Percentiles rank a stretch among this genome's conserved stretches.
Conservation (phyloP, 768 basidiomycete species). For the Tubosaeta sp. region DNA sequence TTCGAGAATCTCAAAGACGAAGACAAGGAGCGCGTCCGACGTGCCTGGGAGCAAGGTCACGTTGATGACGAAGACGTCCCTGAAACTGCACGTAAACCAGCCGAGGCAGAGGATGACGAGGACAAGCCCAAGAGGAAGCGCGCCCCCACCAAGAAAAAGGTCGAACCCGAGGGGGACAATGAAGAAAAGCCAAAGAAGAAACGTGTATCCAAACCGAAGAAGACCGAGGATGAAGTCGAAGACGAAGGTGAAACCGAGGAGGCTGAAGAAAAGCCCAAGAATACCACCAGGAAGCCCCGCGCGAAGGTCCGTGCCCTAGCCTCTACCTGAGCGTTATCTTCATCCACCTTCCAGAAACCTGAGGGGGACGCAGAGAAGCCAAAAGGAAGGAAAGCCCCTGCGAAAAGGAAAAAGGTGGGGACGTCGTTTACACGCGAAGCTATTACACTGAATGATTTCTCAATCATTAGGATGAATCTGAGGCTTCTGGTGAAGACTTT, state of each 20-base stretch:
- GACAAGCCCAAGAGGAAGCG: slow-evolving; percentile 55
- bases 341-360: slow-evolving; percentile 24
- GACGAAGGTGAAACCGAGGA: slow-evolving; percentile 33
- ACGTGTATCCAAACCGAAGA: slow-evolving; percentile 30
- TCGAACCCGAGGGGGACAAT: slow-evolving; percentile 31
- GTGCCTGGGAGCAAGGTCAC: slow-evolving; percentile 72
- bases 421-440: neutral
- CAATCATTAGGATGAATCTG: slow-evolving; percentile 28
- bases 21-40: slow-evolving; percentile 66
- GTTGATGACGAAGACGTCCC: slow-evolving; percentile 86
- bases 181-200: slow-evolving; percentile 36
- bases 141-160: slow-evolving; percentile 34
- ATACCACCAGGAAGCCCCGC: slow-evolving; percentile 33
- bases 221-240: slow-evolving; percentile 30
- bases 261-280: slow-evolving; percentile 27
- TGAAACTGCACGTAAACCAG: slow-evolving; percentile 59
- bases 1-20: slow-evolving; percentile 67
- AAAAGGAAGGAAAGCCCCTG: slow-evolving; percentile 47
- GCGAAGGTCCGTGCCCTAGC: slow-evolving; percentile 30
- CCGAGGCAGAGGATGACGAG: slow-evolving; percentile 44
- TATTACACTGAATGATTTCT: neutral
- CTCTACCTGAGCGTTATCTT: slow-evolving; percentile 8
- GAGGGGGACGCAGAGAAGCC: slow-evolving; percentile 39
- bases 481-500: slow-evolving; percentile 46
- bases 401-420: slow-evolving; percentile 42